Percentiles rank a stretch among this genome's conserved stretches.
Conservation (phyloP, 2,329 filamentous ascomycete species). For the Dactylella cylindrospora region DNA sequence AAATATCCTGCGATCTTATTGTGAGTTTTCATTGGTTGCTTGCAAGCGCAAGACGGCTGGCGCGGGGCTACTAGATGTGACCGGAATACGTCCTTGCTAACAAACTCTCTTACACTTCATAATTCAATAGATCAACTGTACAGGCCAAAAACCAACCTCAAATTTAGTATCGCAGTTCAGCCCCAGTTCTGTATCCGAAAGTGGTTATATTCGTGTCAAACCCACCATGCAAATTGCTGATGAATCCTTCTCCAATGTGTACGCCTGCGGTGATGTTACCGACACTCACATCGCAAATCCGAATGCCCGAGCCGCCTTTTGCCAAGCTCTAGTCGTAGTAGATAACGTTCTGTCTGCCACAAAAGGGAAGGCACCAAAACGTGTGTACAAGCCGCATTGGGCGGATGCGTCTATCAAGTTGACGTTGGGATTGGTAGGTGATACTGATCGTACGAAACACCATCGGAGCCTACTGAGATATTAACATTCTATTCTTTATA, state of each 20-base stretch:
- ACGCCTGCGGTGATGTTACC: constrained; percentile 66
- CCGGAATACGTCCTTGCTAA: neutral
- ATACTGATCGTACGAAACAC: constrained; percentile 46
- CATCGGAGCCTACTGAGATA: neutral
- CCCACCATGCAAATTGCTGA: constrained; percentile 62
- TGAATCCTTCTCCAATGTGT: constrained; percentile 58
- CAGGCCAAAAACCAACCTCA: constrained; percentile 63
- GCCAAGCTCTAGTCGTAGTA: constrained; percentile 59
- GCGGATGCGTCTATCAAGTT: constrained; percentile 59
- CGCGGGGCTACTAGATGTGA: too few species aligned
- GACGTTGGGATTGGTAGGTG: constrained; percentile 59
- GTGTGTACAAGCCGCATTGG: constrained; percentile 55
- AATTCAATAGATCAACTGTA: constrained; percentile 59
- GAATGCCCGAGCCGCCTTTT: constrained; percentile 60
- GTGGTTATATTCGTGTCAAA: constrained; percentile 59
- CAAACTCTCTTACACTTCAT: neutral
- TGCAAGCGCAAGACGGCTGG: too few species aligned
- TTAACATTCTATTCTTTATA: constrained; percentile 47
- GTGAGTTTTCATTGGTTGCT: constrained; percentile 51
- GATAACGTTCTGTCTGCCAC: constrained; percentile 60
- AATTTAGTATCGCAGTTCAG: constrained; percentile 55
- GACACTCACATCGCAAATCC: constrained; percentile 57
- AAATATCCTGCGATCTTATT: constrained; percentile 58
- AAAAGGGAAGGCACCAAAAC: constrained; percentile 52
- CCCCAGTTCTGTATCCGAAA: constrained; percentile 55